phyloP scores from a whole-genome alignment of 2,329 filamentous ascomycete genomes.

The Alternaria triticimaculans region DNA sequence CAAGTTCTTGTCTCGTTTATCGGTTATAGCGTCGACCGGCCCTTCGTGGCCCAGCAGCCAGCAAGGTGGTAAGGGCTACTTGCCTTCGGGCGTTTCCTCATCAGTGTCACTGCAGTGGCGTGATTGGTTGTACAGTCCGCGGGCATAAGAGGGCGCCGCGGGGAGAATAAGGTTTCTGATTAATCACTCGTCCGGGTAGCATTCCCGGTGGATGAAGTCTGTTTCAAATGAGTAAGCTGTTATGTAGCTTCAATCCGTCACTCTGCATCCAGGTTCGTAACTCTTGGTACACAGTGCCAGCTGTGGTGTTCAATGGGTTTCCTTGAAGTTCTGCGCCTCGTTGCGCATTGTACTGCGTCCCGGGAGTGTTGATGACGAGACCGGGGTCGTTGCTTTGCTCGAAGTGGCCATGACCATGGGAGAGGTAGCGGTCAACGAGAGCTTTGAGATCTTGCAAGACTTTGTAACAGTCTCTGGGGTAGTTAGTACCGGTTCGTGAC shows the following conservation, averaged over 20 bases:
- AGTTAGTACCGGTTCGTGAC: constrained; percentile 31
- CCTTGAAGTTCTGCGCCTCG: background rate
- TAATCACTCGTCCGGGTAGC: background rate
- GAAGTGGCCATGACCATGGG: background rate
- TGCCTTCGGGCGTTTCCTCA: background rate
- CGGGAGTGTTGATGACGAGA: background rate
- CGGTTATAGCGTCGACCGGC: background rate
- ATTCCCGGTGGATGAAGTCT: background rate
- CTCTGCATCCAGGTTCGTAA: constrained; percentile 25
- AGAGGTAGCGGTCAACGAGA: constrained; percentile 28
- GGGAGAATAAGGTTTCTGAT: background rate
- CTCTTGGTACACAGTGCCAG: constrained; percentile 18
- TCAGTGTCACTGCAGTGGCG: background rate
- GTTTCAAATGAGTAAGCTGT: constrained; percentile 22
- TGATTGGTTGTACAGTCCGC: background rate
- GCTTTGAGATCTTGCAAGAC: constrained; percentile 32
- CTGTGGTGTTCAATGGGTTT: background rate
- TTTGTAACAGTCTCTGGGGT: constrained; percentile 31
- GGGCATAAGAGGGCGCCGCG: background rate
- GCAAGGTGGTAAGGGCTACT: background rate
- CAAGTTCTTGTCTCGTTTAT: constrained; percentile 1
- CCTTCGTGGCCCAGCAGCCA: background rate
- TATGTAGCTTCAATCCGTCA: constrained; percentile 19
- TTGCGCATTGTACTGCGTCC: background rate
- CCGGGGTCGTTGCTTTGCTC: background rate